Base-by-base conservation (phyloP, 2,329 filamentous ascomycete species). In the Paraphaeosphaeria sporulosa region DNA sequence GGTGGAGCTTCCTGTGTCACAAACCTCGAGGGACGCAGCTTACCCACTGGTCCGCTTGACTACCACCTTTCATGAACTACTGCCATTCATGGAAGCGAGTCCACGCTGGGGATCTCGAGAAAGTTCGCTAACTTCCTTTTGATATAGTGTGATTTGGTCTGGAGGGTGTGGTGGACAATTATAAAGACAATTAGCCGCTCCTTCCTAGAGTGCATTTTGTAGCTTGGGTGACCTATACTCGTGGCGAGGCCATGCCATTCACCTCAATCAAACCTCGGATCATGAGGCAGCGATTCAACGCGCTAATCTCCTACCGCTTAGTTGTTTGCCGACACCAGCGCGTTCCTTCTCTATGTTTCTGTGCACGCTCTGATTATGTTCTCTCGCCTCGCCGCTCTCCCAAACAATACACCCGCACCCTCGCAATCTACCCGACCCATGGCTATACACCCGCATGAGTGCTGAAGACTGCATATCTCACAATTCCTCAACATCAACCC, bases 401-500 rank as follows among this genome's bases (percentile, higher is more conserved):
- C 7, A 15, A 44, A 30, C 32, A 19, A 8, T 32, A 27, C 27
- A 46, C 56, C n/a, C 15, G 7, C 23, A 7, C 23, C 19, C 7
- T 19, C 36, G 17, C 50, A 4, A 42, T 32, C 7, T 21, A 23
- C 19, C 38, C 12, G 10, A 38, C 23, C 23, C 9, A 25, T 30
- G 25, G 10, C 19, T 12, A 19, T 30, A 25, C 30, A 34, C 21
- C 23, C 23, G 23, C 21, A 43, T 47, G 27, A 55, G 42, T 17
- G 27, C 36, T 53, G 50, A 43, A n/a, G 15, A 43, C 23, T 23
- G 68, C 65, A 64, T 60, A 61, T 15, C 56, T 56, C 30, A 54
- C 64, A n/a, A 59, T 65, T 15, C 25, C 21, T 59, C 12, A 58
- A 64, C 23, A 57, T 58, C 38, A 60, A 67, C 34, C 49, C 54